Conservation (phyloP, 2,329 filamentous ascomycete species). For the Dichotomopilus funicola region DNA sequence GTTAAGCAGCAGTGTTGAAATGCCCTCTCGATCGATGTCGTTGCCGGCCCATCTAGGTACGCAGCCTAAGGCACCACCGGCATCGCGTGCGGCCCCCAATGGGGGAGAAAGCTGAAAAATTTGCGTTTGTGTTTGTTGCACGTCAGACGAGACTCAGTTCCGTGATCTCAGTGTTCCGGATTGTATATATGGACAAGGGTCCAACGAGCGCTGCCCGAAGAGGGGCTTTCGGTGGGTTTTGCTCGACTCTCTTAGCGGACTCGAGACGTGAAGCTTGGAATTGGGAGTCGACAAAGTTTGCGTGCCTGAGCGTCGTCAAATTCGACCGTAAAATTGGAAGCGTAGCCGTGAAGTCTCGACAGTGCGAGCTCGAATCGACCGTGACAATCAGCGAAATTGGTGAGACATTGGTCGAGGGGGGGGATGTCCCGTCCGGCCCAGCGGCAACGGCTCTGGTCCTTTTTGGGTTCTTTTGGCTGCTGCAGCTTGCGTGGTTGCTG, state of each 20-base stretch:
- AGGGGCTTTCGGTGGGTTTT: background rate
- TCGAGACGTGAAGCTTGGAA: background rate
- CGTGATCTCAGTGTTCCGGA: too few relatives aligned
- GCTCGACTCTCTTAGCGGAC: background rate
- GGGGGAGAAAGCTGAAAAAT: background rate
- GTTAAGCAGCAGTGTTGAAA: background rate
- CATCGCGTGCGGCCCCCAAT: constrained; percentile 12
- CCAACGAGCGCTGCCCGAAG: background rate
- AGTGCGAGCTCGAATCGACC: background rate
- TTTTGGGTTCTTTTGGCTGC: background rate
- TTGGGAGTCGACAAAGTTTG: too few relatives aligned
- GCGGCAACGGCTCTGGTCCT: constrained; percentile 6
- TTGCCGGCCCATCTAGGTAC: constrained; percentile 3
- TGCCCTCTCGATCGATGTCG: background rate
- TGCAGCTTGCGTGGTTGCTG: background rate
- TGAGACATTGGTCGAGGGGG: background rate
- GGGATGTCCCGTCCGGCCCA: background rate
- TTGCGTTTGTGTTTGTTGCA: background rate
- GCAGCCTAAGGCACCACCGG: constrained; percentile 7
- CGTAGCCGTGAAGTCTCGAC: background rate
- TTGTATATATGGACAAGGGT: too few relatives aligned
- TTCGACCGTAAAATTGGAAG: background rate
- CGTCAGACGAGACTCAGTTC: background rate
- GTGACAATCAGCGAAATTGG: too few relatives aligned
- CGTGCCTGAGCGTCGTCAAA: background rate